Evolutionary conservation across 2,329 filamentous ascomycete species (phyloP).

Genomic region (Pseudogymnoascus sp.): DNA sequence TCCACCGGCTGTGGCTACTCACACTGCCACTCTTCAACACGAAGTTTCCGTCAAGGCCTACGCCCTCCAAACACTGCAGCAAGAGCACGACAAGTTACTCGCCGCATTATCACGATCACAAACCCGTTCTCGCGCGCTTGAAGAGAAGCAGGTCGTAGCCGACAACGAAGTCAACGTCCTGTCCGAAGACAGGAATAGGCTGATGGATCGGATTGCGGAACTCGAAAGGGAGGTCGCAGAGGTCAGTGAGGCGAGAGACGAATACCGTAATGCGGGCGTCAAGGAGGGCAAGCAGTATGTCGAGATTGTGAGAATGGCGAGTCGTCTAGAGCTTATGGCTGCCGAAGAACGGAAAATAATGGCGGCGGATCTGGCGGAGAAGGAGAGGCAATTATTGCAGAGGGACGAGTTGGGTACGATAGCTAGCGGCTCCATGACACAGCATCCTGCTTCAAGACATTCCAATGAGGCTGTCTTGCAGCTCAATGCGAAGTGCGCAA

Average conservation of each 20-base stretch:
- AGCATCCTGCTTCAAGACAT: not conserved
- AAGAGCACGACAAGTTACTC: constrained; percentile 44
- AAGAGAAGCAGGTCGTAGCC: constrained; percentile 41
- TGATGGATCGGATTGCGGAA: constrained; percentile 36
- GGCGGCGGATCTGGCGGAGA: not conserved
- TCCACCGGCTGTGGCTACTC: constrained; percentile 18
- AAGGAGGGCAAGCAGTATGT: constrained; percentile 27
- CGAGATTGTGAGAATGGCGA: constrained; percentile 27
- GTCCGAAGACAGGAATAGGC: constrained; percentile 39
- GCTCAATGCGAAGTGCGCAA: not conserved
- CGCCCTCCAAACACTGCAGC: constrained; percentile 42
- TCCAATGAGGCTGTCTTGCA: not conserved
- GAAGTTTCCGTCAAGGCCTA: constrained; percentile 45
- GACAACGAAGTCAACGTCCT: constrained; percentile 44
- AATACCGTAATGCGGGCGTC: constrained; percentile 29
- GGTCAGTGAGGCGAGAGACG: constrained; percentile 38
- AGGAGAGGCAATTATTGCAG: not conserved
- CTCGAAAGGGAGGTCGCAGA: constrained; percentile 43
- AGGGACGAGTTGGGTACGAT: not conserved
- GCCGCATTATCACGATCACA: constrained; percentile 42
- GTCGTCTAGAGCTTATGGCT: constrained; percentile 23
- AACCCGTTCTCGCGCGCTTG: constrained; percentile 39
- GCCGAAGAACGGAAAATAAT: constrained; percentile 48
- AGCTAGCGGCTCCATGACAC: not conserved
- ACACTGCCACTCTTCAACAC: constrained; percentile 37